Conservation (phyloP, 805 yeast genomes). For the Torulaspora quercuum region DNA sequence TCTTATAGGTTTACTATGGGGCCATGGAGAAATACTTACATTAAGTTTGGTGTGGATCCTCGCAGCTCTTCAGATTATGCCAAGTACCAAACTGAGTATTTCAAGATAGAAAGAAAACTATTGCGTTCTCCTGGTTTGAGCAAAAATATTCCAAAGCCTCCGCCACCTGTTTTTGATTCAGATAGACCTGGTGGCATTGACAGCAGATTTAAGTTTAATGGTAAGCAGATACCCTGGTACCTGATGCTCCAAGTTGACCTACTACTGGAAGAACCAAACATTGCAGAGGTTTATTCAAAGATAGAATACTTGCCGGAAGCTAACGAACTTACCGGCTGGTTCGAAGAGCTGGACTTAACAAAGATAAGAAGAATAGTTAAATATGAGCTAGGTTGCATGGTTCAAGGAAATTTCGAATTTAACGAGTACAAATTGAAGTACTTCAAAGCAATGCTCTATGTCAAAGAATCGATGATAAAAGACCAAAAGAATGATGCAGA, state of each 20-base stretch:
- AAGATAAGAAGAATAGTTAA: constrained; percentile 66
- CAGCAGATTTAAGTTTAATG: constrained; percentile 62
- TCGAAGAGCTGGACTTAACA: constrained; percentile 54
- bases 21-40: constrained; percentile 90
- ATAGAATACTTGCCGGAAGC: constrained; percentile 52
- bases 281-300: constrained; percentile 42
- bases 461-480: constrained; percentile 38
- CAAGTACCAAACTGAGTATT: constrained; percentile 79
- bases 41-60: constrained; percentile 79
- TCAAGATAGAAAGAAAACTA: constrained; percentile 41
- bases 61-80: constrained; percentile 50
- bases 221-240: constrained; percentile 61
- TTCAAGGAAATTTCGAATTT: constrained; percentile 47
- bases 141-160: constrained; percentile 34
- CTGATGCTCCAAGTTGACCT: constrained; percentile 79
- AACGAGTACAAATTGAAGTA: constrained; percentile 39
- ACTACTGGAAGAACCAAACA: constrained; percentile 58
- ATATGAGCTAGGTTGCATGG: constrained; percentile 63
- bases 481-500: constrained; percentile 30
- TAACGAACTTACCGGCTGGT: constrained; percentile 65
- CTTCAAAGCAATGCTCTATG: constrained; percentile 43
- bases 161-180: constrained; percentile 34
- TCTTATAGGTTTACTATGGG: constrained; percentile 82
- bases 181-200: constrained; percentile 40
- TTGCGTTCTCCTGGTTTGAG: constrained; percentile 27